Evolutionary conservation across 2,329 filamentous ascomycete species (phyloP), one percentile per base, ranked within the genome.

Genomic region (Apiospora aurea): DNA sequence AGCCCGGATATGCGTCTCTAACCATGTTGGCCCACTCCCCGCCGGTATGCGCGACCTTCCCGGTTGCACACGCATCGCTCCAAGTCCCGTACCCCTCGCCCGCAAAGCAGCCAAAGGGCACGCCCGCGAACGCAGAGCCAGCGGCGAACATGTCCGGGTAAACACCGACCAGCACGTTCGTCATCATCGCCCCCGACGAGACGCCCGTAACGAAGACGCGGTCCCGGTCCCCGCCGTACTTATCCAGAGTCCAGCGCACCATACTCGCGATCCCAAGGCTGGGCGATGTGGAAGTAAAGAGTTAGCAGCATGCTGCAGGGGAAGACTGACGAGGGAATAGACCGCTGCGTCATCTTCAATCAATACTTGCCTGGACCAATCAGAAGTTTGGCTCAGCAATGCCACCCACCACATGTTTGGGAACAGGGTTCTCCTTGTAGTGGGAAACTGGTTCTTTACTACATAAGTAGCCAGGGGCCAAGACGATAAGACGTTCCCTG

Each of bases 131-230:
- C 2, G 84, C 82, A 13, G 84, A 82, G 0, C 85, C 86, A 1
- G 85, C 87, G 1, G 83, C 83, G 75, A 88, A 88, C 34, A 89
- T 77, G 41, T 88, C 86, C 1, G 87, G 87, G 75, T 89, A 89
- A 4, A 85, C 81, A 3, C 84, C 87, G 1, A 85, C 79, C 57
- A 89, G 81, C 24, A 88, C 85, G 72, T 86, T 85, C 72, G 86
- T 87, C 87, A 89, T 89, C 87, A 89, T 89, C 29, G 83, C 87
- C 46, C 87, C 87, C 0, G 86, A 88, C 46, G 83, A 86, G 46
- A 83, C 80, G 18, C 87, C 87, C 1, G 85, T 86, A 21, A 85
- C 85, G 67, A 86, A 89, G 1, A 89, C 85, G n/a, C 85, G 83
- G 69, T 78, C 78, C 3, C 83, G 73, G 73, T 89, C 85, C 46